phyloP scores from a whole-genome alignment of 192 early-diverging fungal species.

The Coemansia sp. region DNA sequence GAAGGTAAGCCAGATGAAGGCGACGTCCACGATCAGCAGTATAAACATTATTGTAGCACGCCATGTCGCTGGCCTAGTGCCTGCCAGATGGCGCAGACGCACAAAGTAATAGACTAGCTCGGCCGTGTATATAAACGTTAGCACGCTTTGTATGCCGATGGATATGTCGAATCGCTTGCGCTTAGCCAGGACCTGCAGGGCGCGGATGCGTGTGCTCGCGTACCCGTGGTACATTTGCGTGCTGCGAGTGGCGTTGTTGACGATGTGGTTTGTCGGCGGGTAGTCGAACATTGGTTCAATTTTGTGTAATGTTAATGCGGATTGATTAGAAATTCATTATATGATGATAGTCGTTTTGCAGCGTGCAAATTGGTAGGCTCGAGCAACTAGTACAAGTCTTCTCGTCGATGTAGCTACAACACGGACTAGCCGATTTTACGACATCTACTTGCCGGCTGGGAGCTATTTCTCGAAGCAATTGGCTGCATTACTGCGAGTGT shows the following conservation, averaged over 20 bases:
- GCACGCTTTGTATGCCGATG: conserved; percentile 38
- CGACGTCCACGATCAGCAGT: conserved; percentile 39
- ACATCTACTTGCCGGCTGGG: background rate
- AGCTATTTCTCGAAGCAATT: background rate
- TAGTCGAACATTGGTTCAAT: conserved; percentile 27
- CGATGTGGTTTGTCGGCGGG: conserved; percentile 10
- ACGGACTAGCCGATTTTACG: no score
- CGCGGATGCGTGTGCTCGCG: conserved; percentile 2
- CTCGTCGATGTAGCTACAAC: no score
- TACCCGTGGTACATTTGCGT: conserved; percentile 17
- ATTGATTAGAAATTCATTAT: background rate
- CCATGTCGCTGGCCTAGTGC: conserved; percentile 39
- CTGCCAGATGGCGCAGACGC: conserved; percentile 36
- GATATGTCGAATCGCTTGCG: conserved; percentile 49
- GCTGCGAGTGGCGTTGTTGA: background rate
- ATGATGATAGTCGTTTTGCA: background rate
- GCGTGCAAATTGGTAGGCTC: background rate
- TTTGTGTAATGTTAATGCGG: background rate
- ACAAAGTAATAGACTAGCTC: conserved; percentile 51
- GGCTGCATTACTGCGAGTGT: background rate
- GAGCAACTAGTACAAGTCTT: background rate
- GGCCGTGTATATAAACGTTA: conserved; percentile 34
- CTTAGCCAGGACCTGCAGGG: conserved; percentile 16
- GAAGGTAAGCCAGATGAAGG: conserved; percentile 50
- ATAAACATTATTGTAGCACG: conserved; percentile 48